Percentiles rank a stretch among this genome's conserved stretches.
Conservation (phyloP, 2,329 filamentous ascomycete species). For the Cytospora leucostoma region DNA sequence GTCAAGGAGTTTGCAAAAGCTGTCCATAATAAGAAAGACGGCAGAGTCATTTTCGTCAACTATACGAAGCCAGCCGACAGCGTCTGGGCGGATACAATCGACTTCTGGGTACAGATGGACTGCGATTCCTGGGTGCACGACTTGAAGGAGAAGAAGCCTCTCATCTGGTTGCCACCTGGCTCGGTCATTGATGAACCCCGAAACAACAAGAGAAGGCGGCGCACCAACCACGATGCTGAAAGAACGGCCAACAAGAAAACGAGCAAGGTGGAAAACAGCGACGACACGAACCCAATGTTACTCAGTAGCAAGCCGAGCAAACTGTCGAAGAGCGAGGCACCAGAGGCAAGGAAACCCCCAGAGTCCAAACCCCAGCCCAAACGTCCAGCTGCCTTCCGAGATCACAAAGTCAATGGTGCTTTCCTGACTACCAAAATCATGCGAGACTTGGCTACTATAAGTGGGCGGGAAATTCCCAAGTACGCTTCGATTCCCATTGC, state of each 20-base stretch:
- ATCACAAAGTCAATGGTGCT: conserved; percentile 49
- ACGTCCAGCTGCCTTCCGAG: conserved; percentile 47
- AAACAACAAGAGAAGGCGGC: conserved; percentile 37
- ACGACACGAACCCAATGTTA: conserved; percentile 25
- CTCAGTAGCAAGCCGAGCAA: conserved; percentile 20
- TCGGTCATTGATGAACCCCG: conserved; percentile 45
- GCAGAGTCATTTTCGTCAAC: conserved; percentile 73
- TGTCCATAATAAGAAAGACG: conserved; percentile 63
- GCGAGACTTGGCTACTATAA: conserved; percentile 42
- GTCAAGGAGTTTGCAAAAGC: conserved; percentile 72
- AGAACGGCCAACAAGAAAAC: conserved; percentile 19
- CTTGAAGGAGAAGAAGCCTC: conserved; percentile 58
- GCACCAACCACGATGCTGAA: conserved; percentile 36
- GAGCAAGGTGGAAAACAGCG: conserved; percentile 41
- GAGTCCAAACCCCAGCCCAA: conserved; percentile 37
- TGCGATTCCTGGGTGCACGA: conserved; percentile 73
- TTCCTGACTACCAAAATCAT: conserved; percentile 48
- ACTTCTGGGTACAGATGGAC: conserved; percentile 75
- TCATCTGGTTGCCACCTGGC: conserved; percentile 58
- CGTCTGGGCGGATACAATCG: conserved; percentile 71
- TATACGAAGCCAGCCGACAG: conserved; percentile 72
- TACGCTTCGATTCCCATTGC: not conserved
- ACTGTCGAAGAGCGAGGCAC: conserved; percentile 29
- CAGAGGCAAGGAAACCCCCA: conserved; percentile 27
- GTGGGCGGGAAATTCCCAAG: conserved; percentile 29